Base-by-base conservation (phyloP, 768 basidiomycete genomes). In the Lentinus brumalis region DNA sequence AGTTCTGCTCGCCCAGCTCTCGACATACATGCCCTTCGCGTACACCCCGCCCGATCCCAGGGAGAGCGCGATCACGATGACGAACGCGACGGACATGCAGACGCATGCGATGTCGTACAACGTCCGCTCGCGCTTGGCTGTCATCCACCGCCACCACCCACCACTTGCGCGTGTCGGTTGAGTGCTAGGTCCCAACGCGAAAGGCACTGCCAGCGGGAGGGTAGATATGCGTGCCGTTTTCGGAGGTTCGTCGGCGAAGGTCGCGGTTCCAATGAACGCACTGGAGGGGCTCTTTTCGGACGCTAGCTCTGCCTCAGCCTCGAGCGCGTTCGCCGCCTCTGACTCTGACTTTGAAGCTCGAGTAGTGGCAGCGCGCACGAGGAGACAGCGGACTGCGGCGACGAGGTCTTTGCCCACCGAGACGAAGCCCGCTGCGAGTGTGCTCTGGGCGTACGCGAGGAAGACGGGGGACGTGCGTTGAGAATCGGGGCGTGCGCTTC, bases 401-500 rank as follows among this genome's bases (percentile, higher is more conserved):
- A 32, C 7, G 38, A 53, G 16, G 53, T 60, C 59, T n/a, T 60
- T 45, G 21, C 40, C 49, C 18, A 56, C 50, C 15, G 54, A 50
- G 50, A 55, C 47, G 41, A 56, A 51, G 1, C 60, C 55, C 11
- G 54, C 59, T 16, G 15, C 32, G 30, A 53, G 18, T 5, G 60
- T 55, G 10, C 40, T 39, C 18, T 56, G 54, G n/a, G 49, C 30
- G 41, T 61, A 56, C 5, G 50, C 41, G 21, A 56, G 47, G 16
- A 50, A 40, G 15, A 21, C 41, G 11, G 35, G 16, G 12, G 47
- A 50, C 32, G 30, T 32, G 54, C 55, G 54, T 26, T n/a, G 4
- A 10, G 31, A 16, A 16, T 29, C 12, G 14, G 41, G 9, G 26
- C 29, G 31, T 38, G 49, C 32, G 54, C 42, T 30, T 45, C 49